phyloP scores from a whole-genome alignment of 352 stramenopile species.

The Pythium graminicola region DNA sequence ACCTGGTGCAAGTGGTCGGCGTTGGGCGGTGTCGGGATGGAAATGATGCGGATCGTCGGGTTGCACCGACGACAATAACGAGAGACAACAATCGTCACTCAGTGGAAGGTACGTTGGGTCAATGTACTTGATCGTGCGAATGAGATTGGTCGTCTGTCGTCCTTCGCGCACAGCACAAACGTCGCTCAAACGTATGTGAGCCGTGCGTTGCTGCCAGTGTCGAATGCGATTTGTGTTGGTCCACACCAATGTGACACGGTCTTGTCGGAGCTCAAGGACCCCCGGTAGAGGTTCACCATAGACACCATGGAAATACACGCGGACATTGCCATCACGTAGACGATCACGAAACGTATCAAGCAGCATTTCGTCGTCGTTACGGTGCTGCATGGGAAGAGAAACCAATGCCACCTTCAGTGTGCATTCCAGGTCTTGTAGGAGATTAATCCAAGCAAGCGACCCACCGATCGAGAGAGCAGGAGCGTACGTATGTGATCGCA shows the following conservation, averaged over 20 bases:
- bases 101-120: constrained; percentile 31
- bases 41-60: neutral
- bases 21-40: neutral
- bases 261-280: constrained; percentile 49
- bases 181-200: constrained; percentile 36
- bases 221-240: constrained; percentile 31
- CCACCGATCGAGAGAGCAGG: neutral
- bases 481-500: constrained; percentile 4
- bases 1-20: constrained; percentile 1
- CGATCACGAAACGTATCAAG: constrained; percentile 47
- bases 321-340: constrained; percentile 51
- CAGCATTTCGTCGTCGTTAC: constrained; percentile 28
- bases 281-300: constrained; percentile 43
- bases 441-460: neutral
- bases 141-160: constrained; percentile 71
- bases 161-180: constrained; percentile 56
- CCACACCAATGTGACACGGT: constrained; percentile 65
- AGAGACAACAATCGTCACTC: constrained; percentile 68
- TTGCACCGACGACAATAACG: constrained; percentile 28
- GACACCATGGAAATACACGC: constrained; percentile 40
- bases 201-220: constrained; percentile 24
- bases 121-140: constrained; percentile 81
- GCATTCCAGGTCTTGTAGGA: too few relatives aligned
- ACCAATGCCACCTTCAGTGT: neutral
- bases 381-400: constrained; percentile 6